Percentiles rank a stretch among this genome's conserved stretches.
Conservation (phyloP, 768 basidiomycete species). For the Goffeauzyma gilvescens region DNA sequence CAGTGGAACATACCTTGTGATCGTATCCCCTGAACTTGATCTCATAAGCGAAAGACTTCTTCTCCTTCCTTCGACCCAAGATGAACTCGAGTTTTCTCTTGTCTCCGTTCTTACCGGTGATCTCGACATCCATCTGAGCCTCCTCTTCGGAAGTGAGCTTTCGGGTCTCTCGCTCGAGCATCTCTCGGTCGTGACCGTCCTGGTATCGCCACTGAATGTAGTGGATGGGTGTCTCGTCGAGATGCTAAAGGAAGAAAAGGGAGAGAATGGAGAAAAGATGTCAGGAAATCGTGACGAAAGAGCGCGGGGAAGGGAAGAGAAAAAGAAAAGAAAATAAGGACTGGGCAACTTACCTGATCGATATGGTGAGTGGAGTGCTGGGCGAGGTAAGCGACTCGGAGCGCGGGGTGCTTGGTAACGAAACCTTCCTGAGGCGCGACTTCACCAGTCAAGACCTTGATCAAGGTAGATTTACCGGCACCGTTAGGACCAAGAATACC, state of each 20-base stretch:
- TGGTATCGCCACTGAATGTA: slow-evolving; percentile 96
- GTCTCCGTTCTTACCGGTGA: slow-evolving; percentile 77
- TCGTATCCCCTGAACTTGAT: slow-evolving; percentile 35
- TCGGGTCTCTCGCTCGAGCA: slow-evolving; percentile 77
- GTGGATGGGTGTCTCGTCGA: slow-evolving; percentile 87
- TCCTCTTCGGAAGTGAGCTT: slow-evolving; percentile 76
- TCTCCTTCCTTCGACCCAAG: slow-evolving; percentile 90
- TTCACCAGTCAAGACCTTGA: slow-evolving; percentile 88
- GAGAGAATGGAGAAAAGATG: neutral
- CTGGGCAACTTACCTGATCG: slow-evolving; percentile 15
- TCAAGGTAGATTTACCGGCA: slow-evolving; percentile 86
- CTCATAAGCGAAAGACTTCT: slow-evolving; percentile 88
- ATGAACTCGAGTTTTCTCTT: slow-evolving; percentile 81
- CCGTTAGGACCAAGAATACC: slow-evolving; percentile 85
- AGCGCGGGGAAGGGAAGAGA: neutral
- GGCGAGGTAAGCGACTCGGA: slow-evolving; percentile 90
- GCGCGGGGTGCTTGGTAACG: slow-evolving; percentile 80
- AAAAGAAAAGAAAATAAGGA: slow-evolving; percentile 9
- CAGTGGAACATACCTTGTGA: slow-evolving; percentile 21
- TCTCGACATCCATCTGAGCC: slow-evolving; percentile 56
- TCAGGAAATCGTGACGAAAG: neutral
- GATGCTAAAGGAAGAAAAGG: slow-evolving; percentile 54
- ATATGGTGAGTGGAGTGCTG: slow-evolving; percentile 97
- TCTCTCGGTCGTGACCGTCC: slow-evolving; percentile 89
- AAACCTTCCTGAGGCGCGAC: slow-evolving; percentile 73